Base-by-base conservation (phyloP, 257 asterid genomes). In the Solanum ahanhuiri region DNA sequence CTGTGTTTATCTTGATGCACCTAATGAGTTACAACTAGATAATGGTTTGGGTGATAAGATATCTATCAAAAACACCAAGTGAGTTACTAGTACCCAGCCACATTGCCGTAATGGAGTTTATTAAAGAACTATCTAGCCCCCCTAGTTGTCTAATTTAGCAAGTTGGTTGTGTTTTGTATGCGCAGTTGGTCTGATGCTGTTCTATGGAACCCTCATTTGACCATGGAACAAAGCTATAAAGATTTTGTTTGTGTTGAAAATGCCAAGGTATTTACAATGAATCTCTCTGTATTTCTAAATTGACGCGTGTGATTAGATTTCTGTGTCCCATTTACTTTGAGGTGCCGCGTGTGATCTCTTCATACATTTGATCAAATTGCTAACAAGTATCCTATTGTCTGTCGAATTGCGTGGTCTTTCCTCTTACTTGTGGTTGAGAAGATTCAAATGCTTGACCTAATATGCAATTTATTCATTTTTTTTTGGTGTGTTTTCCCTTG, bases 121-220 rank as follows among this genome's bases (percentile, higher is more conserved):
- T 28, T 30, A 79, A 79, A 28, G 84, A 45, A 45, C 25, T 28
- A 45, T 8, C 25, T 34, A 18, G 9, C 23, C 28, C 37, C 66
- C 84, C 66, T 8, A 45, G 41, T 48, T 79, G 37, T 45, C 66
- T 79, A 45, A 79, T 79, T 4, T 79, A 28, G 28, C 39, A 43
- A 43, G 83, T 77, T 84, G 37, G 37, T 10, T 81, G 37, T 75
- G 31, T 77, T 85, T 34, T 17, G 28, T 71, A 45, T 5, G 3
- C 79, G 86, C 91, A 97, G 99, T 89, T 97, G 99, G 99, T 89
- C 98, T 3, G 99, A 97, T 91, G 87, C 96, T 85, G 99, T 97
- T 84, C 87, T 97, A 82, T 97, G 99, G 99, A 97, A 97, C 87
- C 99, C 98, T 9, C 91, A 97, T 91, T 91, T 94, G 83, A 94